Conservation (phyloP, 805 yeast genomes). For the Phaffomyces opuntiae region DNA sequence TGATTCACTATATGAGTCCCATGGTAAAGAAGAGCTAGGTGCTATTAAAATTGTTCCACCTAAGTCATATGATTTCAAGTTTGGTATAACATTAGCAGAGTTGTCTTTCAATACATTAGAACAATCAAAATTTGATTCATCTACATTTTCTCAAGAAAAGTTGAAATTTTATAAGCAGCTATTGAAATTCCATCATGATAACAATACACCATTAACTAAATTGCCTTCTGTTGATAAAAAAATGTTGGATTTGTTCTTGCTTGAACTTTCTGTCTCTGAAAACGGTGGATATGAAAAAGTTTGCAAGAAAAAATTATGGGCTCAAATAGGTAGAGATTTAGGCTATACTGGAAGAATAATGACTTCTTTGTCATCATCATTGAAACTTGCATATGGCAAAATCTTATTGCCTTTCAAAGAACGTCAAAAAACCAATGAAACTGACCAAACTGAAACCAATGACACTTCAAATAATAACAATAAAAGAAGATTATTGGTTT, state of each 20-base stretch:
- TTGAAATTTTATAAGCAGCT: conserved; percentile 42
- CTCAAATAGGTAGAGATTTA: conserved; percentile 72
- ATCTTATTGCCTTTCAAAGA: conserved; percentile 28
- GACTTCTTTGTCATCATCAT: conserved; percentile 62
- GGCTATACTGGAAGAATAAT: conserved; percentile 69
- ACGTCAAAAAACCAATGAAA: not conserved
- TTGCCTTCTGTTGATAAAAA: conserved; percentile 64
- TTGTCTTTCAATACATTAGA: conserved; percentile 47
- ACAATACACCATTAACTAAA: conserved; percentile 30
- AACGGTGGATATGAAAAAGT: conserved; percentile 66
- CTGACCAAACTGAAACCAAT: not conserved
- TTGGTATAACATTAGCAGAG: conserved; percentile 35
- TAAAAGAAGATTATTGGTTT: conserved; percentile 9
- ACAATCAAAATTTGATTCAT: conserved; percentile 36
- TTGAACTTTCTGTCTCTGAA: conserved; percentile 49
- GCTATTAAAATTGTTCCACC: conserved; percentile 65
- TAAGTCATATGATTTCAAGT: conserved; percentile 26
- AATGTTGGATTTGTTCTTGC: conserved; percentile 54
- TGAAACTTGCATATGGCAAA: conserved; percentile 52
- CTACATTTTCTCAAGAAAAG: conserved; percentile 34
- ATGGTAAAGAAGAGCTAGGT: conserved; percentile 37
- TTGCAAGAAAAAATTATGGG: conserved; percentile 68
- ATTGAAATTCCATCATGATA: conserved; percentile 31
- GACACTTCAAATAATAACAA: conserved; percentile 7
- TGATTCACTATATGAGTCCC: conserved; percentile 37